Percentiles rank a stretch among this genome's conserved stretches.
Evolutionary conservation across 225 moss, liverwort and hornwort genomes (phyloP).

Genomic region (Polytrichum commune): DNA sequence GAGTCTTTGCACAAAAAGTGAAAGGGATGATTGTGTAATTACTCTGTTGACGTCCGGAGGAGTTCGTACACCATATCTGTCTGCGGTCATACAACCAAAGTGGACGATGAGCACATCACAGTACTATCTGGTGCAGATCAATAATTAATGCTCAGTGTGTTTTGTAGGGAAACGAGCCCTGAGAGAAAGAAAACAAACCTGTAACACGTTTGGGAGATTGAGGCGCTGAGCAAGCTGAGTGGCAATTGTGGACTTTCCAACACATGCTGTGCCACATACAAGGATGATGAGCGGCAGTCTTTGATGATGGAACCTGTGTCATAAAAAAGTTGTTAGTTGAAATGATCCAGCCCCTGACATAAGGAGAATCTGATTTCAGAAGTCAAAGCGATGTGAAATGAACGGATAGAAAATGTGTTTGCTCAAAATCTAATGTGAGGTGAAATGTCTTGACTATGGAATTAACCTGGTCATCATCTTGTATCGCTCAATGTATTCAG

Average conservation of each 20-base stretch:
- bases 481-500: conserved; percentile 92
- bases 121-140: background rate
- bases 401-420: too few species aligned
- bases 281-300: conserved; percentile 92
- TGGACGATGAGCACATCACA: background rate
- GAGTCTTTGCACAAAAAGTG: too few species aligned
- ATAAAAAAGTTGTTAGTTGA: background rate
- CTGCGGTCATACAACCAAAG: conserved; percentile 39
- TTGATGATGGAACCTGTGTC: conserved; percentile 94
- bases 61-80: conserved; percentile 99
- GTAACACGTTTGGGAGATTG: conserved; percentile 94
- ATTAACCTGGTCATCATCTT: conserved; percentile 98
- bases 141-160: background rate
- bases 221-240: conserved; percentile 98
- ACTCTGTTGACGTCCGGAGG: conserved; percentile 96
- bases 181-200: conserved; percentile 35
- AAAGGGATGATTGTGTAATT: conserved; percentile 11
- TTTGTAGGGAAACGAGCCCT: too few species aligned
- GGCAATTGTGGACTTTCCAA: conserved; percentile 97
- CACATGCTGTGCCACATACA: conserved; percentile 94
- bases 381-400: too few species aligned
- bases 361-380: too few species aligned
- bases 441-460: background rate
- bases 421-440: background rate
- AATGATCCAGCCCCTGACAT: too few species aligned